Base-by-base conservation (phyloP, 2,329 filamentous ascomycete species). In the Coleophoma eucalyptorum region DNA sequence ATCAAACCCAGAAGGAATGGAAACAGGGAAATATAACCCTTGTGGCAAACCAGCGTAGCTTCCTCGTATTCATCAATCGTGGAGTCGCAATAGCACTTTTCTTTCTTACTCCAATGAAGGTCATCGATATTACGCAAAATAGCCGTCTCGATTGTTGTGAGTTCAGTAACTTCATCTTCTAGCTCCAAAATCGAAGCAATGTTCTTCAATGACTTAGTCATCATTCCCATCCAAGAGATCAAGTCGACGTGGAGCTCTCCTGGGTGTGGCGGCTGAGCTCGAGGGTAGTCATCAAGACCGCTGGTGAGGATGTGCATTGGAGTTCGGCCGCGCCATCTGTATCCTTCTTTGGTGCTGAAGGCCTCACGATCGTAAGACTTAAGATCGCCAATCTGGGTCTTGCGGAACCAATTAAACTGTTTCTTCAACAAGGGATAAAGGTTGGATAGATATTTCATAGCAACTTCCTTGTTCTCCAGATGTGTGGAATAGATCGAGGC, bases 21-120 rank as follows among this genome's bases (percentile, higher is more conserved):
- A 69, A 96, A 94, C 26, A 99, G 77, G 19, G 90, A 94, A 59
- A 97, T 84, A 65, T 99, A 99, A 18, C 94, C 94, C 71, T 96
- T 96, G 74, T 97, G 94, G 72, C 94, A 99, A 40, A 97, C 90
- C 18, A 94, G 85, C 34, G 79, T 70, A 63, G 90, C 86, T 71
- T 99, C 94, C 69, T 99, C 94, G 65, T 89, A 99, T 54, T 91
- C 91, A 62, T 99, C 93, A 53, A 99, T 88, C 0, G 90, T 97
- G 1, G 91, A 90, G 67, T 99, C 94, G 67, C 94, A 99, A 74
- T 91, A 99, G 55, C 87, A 89, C 50, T 89, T 84, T 3, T 86
- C 80, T 60, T 86, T 78, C 50, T 89, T 81, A 16, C 86, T 88
- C 94, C 94, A 99, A 72, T 99, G 94, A 37, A 99, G 78, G 65